A percentile compares a stretch with the other conserved stretches of the same genome.
Evolutionary conservation across 2,329 filamentous ascomycete genomes (phyloP).

Genomic region (Endoconidiophora laricicola): DNA sequence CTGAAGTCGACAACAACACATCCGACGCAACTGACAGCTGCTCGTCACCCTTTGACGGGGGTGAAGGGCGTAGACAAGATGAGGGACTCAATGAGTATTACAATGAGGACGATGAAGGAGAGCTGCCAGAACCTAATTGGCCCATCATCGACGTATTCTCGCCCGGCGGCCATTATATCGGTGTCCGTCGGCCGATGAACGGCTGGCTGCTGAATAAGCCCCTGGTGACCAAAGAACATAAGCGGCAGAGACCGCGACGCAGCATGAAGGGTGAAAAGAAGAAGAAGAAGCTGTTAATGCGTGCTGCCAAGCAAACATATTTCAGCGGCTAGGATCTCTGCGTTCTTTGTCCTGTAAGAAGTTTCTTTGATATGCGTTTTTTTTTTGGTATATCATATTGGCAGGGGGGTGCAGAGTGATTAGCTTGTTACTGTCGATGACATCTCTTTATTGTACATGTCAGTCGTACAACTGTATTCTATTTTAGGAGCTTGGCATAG

Average conservation of each 20-base stretch:
- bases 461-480: too few relatives aligned
- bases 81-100: background rate
- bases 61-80: background rate
- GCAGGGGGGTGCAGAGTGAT: too few relatives aligned
- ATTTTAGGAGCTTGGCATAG: too few relatives aligned
- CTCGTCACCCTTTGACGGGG: too few relatives aligned
- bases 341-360: background rate
- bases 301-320: constrained; percentile 7
- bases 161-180: constrained; percentile 69
- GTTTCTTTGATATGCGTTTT: background rate
- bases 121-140: constrained; percentile 22
- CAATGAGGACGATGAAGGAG: background rate
- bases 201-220: constrained; percentile 50
- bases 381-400: background rate
- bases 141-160: constrained; percentile 72
- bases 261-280: constrained; percentile 53
- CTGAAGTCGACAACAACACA: constrained; percentile 10
- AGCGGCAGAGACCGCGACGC: constrained; percentile 41
- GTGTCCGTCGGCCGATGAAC: constrained; percentile 48
- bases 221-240: constrained; percentile 27
- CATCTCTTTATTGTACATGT: too few relatives aligned
- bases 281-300: constrained; percentile 25
- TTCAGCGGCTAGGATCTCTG: constrained; percentile 3
- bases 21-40: background rate
- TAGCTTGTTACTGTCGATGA: too few relatives aligned